Base-by-base conservation (phyloP, 176 grass and related monocot species). In the Coix lacrymajobi region DNA sequence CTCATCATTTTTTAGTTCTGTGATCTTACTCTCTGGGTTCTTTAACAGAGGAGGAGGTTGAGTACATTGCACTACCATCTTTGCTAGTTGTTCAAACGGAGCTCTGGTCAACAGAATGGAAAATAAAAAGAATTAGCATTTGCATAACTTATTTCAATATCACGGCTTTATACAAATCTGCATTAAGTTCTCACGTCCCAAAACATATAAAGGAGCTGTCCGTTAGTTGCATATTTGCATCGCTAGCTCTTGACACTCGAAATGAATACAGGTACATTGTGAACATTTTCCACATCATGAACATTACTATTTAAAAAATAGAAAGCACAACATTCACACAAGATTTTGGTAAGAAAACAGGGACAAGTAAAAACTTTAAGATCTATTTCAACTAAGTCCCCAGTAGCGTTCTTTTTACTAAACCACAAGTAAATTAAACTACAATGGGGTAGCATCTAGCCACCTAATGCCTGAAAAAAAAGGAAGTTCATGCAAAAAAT, bases 41-140 rank as follows among this genome's bases (percentile, higher is more conserved):
- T 30, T 58, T 67, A 34, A 7, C 11, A 1, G 3, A 9, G 24
- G 14, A 75, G 82, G 48, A 77, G 34, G 34, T 56, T 45, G 26
- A 77, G 25, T 12, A 69, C 14, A 34, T 14, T 31, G 28, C n/a
- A 78, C 75, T 30, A 78, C 75, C 86, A 88, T 88, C 45, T 88
- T 87, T 32, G 37, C n/a, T 49, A 36, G 34, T 64, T 72, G 7
- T 16, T 48, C 12, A 79, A 32, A 29, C 39, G 65, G 51, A 71
- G 13, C 79, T 84, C 30, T 66, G 24, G n/a, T 57, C 30, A 73
- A 44, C 6, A 28, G 49, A 69, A 48, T 20, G 17, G 9, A 4
- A 83, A 71, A 43, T 48, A 36, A 52, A n/a, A 2, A 34, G 72
- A 56, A 83, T 34, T 3, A 61, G 24, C 49, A 73, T 30, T 66